Percentiles rank a stretch among this genome's conserved stretches.
Conservation (phyloP, 225 moss, liverwort and hornwort genomes). For the Polytrichum formosum region DNA sequence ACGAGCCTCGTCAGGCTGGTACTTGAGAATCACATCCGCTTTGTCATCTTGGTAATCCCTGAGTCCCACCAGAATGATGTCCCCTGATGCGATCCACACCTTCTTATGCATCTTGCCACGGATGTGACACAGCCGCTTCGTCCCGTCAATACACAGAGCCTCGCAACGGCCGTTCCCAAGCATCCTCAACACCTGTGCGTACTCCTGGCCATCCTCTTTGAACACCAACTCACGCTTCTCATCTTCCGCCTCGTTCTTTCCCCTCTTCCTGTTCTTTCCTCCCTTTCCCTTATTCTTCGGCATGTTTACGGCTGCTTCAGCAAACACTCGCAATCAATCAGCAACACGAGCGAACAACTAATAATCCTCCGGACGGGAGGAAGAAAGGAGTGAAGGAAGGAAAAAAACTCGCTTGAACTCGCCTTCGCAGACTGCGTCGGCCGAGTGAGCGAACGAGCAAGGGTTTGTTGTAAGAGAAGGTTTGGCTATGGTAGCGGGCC, state of each 20-base stretch:
- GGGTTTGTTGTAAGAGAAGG: no score
- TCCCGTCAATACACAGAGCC: conserved; percentile 68
- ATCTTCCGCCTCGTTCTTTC: conserved; percentile 77
- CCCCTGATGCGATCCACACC: conserved; percentile 74
- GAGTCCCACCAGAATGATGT: conserved; percentile 63
- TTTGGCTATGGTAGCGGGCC: no score
- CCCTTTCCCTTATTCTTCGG: conserved; percentile 86
- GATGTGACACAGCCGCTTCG: conserved; percentile 64
- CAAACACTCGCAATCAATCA: no score
- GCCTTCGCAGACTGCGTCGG: no score
- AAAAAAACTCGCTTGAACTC: no score
- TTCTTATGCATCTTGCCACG: conserved; percentile 82
- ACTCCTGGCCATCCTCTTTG: conserved; percentile 78
- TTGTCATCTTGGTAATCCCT: conserved; percentile 69
- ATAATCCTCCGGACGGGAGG: no score
- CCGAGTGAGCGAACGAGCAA: no score
- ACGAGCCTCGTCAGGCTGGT: conserved; percentile 56
- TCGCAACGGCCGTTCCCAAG: conserved; percentile 68
- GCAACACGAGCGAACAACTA: no score
- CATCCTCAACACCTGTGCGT: conserved; percentile 70
- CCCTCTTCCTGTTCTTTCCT: conserved; percentile 77
- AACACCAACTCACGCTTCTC: conserved; percentile 76
- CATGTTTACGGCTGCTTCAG: conserved; percentile 23
- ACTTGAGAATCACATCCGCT: conserved; percentile 68
- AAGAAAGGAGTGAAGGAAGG: no score